These are phyloP conservation scores for Psidium guajava DNA, from an alignment of 345 rosid species.

Conservation along the genomic window DNA sequence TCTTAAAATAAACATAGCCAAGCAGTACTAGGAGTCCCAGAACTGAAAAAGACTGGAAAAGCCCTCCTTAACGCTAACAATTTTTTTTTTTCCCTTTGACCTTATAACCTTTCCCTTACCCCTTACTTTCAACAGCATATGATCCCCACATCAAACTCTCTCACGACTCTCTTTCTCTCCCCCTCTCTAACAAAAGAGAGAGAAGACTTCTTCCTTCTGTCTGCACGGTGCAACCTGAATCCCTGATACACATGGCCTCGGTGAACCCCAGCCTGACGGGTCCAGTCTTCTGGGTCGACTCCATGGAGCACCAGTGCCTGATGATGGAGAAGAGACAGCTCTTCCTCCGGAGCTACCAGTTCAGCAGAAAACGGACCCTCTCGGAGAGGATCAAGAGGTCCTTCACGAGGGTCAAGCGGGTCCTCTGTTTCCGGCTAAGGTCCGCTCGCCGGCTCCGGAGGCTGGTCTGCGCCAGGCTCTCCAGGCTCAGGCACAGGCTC, in stretches of 20 bases:
- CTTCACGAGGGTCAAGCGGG: slow-evolving; percentile 38
- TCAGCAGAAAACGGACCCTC: slow-evolving; percentile 51
- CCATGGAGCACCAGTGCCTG: slow-evolving; percentile 9
- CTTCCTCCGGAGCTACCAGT: slow-evolving; percentile 76
- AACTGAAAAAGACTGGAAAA: not conserved
- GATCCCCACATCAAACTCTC: not conserved
- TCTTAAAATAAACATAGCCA: no score
- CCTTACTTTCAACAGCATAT: not conserved
- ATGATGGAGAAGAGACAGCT: slow-evolving; percentile 79
- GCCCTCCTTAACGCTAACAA: not conserved
- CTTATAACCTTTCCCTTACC: not conserved
- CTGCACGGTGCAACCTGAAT: not conserved
- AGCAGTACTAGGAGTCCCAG: not conserved
- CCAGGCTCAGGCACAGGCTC: slow-evolving; percentile 34
- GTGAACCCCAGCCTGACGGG: not conserved
- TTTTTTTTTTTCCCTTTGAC: not conserved
- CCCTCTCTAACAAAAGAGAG: not conserved
- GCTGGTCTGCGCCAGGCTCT: slow-evolving; percentile 33
- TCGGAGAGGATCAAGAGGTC: slow-evolving; percentile 39
- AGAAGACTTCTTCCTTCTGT: not conserved
- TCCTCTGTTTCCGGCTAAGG: slow-evolving; percentile 29
- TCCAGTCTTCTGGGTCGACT: not conserved
- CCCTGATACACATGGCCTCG: not conserved
- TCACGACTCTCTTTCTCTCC: not conserved
- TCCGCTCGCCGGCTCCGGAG: slow-evolving; percentile 31